Percentiles rank a stretch among this genome's conserved stretches.
phyloP scores from a whole-genome alignment of 768 basidiomycete species.

The Tremella fuciformis region DNA sequence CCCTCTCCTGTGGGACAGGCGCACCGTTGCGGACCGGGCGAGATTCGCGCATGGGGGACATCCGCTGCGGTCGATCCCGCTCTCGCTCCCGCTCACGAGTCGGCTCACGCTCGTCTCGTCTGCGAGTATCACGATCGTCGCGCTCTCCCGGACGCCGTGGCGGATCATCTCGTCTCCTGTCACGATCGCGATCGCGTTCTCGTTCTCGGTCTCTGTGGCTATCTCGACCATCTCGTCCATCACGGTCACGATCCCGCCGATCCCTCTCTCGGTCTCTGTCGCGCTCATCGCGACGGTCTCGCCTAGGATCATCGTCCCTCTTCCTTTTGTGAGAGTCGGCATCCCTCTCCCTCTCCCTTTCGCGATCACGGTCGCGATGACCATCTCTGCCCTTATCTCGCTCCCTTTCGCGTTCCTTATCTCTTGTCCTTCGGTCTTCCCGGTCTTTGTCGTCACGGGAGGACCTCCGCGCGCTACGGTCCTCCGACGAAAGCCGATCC shows the following conservation, averaged over 20 bases:
- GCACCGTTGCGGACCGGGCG: background rate
- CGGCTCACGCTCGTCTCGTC: background rate
- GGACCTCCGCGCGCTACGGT: slow-evolving; percentile 16
- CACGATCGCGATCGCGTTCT: slow-evolving; percentile 7
- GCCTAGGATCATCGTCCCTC: slow-evolving; percentile 56
- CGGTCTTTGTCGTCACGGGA: slow-evolving; percentile 21
- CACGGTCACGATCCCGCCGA: slow-evolving; percentile 54
- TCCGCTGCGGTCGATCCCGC: no score
- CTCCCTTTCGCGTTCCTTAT: slow-evolving; percentile 16
- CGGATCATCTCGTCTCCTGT: background rate
- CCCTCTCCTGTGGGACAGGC: slow-evolving; percentile 16
- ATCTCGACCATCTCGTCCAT: slow-evolving; percentile 48
- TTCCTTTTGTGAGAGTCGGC: slow-evolving; percentile 16
- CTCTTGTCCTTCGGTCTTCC: slow-evolving; percentile 20
- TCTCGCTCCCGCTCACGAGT: slow-evolving; percentile 7
- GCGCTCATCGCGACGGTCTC: slow-evolving; percentile 42
- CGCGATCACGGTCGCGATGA: slow-evolving; percentile 21
- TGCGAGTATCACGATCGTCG: slow-evolving; percentile 2
- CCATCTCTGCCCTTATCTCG: slow-evolving; percentile 17
- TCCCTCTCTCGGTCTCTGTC: slow-evolving; percentile 58
- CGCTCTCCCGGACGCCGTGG: background rate
- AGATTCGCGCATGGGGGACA: no score
- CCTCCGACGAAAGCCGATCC: slow-evolving; percentile 21
- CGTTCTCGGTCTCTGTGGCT: slow-evolving; percentile 9
- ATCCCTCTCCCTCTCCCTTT: slow-evolving; percentile 2